Percentiles rank a stretch among this genome's conserved stretches.
Evolutionary conservation across 2,329 filamentous ascomycete species (phyloP).

Genomic region (Clonostachys solani): DNA sequence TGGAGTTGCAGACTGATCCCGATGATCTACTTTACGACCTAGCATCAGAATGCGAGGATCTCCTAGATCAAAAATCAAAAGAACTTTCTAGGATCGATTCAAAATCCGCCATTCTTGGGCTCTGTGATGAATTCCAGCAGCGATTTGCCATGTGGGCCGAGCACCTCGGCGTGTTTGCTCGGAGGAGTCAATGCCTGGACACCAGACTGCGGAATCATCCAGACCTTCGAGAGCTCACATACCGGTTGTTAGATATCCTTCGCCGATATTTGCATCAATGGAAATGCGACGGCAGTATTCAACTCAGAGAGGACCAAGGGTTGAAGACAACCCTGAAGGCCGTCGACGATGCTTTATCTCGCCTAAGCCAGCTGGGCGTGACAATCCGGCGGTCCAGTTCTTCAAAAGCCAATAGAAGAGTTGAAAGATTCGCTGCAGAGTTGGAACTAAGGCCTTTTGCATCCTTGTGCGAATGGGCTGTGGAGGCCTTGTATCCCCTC

Average conservation of each 20-base stretch:
- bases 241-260: slow-evolving; percentile 3
- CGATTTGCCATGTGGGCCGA: slow-evolving; percentile 5
- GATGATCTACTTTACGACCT: background rate
- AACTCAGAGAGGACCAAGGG: too few relatives aligned
- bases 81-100: background rate
- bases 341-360: slow-evolving; percentile 3
- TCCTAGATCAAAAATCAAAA: background rate
- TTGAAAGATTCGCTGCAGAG: background rate
- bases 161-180: slow-evolving; percentile 6
- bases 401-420: too few relatives aligned
- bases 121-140: slow-evolving; percentile 4
- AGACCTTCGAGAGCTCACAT: slow-evolving; percentile 3
- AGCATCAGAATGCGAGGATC: background rate
- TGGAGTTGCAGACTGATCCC: background rate
- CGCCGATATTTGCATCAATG: background rate
- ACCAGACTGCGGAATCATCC: slow-evolving; percentile 4
- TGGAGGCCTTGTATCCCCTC: background rate
- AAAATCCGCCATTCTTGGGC: background rate
- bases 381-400: slow-evolving; percentile 3
- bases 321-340: background rate
- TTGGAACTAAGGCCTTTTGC: background rate
- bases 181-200: slow-evolving; percentile 5
- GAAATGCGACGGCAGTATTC: background rate
- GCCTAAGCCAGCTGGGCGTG: slow-evolving; percentile 2
- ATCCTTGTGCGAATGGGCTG: background rate